phyloP scores from a whole-genome alignment of 306 rosid genomes.

The Prunus salicina region DNA sequence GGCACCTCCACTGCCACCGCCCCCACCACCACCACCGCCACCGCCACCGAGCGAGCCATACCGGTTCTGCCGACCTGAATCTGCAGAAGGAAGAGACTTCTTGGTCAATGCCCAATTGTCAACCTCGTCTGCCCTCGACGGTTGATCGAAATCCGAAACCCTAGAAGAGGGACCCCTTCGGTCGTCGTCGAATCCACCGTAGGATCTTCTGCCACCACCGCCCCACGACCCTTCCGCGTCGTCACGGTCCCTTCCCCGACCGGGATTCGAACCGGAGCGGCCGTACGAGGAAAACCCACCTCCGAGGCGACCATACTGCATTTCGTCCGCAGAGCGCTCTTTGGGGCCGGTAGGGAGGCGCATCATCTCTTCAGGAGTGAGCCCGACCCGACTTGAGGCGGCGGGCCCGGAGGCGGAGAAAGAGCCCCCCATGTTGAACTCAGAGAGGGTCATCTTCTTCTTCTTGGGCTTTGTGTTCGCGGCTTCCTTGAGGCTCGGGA shows the following conservation, averaged over 20 bases:
- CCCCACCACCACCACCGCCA: conserved; percentile 22
- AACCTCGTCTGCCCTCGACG: conserved; percentile 96
- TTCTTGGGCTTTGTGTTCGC: conserved; percentile 68
- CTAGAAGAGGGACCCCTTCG: conserved; percentile 67
- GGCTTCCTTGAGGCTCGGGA: conserved; percentile 82
- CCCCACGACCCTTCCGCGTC: conserved; percentile 82
- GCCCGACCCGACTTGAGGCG: conserved; percentile 19
- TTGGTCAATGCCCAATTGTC: conserved; percentile 78
- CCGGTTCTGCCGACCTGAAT: conserved; percentile 71
- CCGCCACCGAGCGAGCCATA: conserved; percentile 46
- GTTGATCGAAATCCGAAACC: conserved; percentile 87
- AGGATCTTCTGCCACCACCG: conserved; percentile 62
- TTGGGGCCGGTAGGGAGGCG: conserved; percentile 89
- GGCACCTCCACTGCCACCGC: conserved; percentile 36
- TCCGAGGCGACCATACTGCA: conserved; percentile 57
- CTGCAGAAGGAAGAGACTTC: conserved; percentile 56
- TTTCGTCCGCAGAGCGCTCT: conserved; percentile 74
- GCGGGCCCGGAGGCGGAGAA: conserved; percentile 12
- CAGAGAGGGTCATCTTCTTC: conserved; percentile 55
- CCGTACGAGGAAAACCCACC: conserved; percentile 72
- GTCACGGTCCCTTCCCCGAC: conserved; percentile 60
- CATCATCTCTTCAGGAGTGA: conserved; percentile 75
- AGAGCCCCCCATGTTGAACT: conserved; percentile 14
- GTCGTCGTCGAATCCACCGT: conserved; percentile 88
- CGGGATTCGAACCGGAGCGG: conserved; percentile 32